Evolutionary conservation across 1,139 yeast species (phyloP), one percentile per base, ranked within the genome.

Genomic region (Zygoascus sp.): DNA sequence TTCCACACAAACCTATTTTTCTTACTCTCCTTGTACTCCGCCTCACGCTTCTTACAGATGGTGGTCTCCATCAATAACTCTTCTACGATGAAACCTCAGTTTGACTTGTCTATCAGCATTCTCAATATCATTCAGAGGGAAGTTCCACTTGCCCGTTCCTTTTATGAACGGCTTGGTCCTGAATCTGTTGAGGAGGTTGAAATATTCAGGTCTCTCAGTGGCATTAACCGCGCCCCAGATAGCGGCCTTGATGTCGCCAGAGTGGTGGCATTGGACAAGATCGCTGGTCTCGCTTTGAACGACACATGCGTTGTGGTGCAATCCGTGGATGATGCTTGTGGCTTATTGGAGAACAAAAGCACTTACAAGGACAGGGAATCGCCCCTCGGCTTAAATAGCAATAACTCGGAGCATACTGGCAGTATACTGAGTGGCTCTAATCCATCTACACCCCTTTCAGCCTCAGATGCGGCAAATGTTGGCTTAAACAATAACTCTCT

Each of bases 81-180:
- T 7, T 32, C 11, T 2, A 8, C n/a, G 17, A 16, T 38, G 10
- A 27, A 38, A 19, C 4, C 21, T n/a, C 41, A 38, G 20, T 13
- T 38, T 38, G 41, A 38, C 25, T 11, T 38, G 16, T 20, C 25
- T 9, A 6, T 38, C 11, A 38, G 41, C 19, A 38, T 38, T 15
- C 25, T 38, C 28, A 23, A 10, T 15, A 38, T 38, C 25, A 13
- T 30, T 16, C 17, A n/a, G 17, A 30, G 16, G 7, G 34, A 30
- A 30, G 17, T 30, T 2, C 34, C 34, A 3, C 16, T 30, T 15
- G 34, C 34, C 17, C 15, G 8, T 30, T 7, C 17, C 8, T 30
- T 30, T 7, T 30, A 30, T 30, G 17, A 30, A 13, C 34, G 34
- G 8, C 15, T 30, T n/a, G 17, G 34, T 7, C 17, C 34, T 4